phyloP scores from a whole-genome alignment of 495 filamentous ascomycete species.

The Aspergillus nidulans region DNA sequence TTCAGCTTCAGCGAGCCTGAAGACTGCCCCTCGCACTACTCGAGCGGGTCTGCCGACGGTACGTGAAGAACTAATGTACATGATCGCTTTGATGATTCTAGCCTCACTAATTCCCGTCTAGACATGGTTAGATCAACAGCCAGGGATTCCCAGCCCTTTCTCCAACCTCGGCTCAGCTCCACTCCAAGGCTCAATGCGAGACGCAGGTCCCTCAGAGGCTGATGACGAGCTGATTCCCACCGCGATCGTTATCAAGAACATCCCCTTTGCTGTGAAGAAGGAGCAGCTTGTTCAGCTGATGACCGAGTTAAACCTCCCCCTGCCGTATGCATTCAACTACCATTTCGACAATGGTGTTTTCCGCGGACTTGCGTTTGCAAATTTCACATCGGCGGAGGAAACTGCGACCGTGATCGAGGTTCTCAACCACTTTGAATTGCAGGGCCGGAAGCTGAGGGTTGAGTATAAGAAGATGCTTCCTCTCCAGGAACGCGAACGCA shows the following conservation, averaged over 20 bases:
- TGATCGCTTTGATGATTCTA: neutral
- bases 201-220: slow-evolving; percentile 48
- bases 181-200: slow-evolving; percentile 50
- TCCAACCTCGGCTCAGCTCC: slow-evolving; percentile 50
- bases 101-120: slow-evolving; percentile 20
- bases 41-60: slow-evolving; percentile 57
- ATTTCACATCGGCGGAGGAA: slow-evolving; percentile 93
- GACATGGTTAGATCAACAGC: slow-evolving; percentile 60
- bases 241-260: slow-evolving; percentile 99
- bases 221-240: slow-evolving; percentile 93
- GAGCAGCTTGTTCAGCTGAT: slow-evolving; percentile 89
- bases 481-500: slow-evolving; percentile 86
- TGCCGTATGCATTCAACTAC: slow-evolving; percentile 98
- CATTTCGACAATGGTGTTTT: slow-evolving; percentile 99
- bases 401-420: slow-evolving; percentile 84
- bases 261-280: slow-evolving; percentile 97
- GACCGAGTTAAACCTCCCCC: slow-evolving; percentile 83
- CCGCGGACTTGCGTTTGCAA: slow-evolving; percentile 92
- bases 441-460: slow-evolving; percentile 88
- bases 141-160: slow-evolving; percentile 49
- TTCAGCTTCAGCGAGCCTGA: slow-evolving; percentile 53
- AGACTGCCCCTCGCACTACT: slow-evolving; percentile 46
- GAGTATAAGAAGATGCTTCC: slow-evolving; percentile 99
- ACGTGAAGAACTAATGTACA: slow-evolving; percentile 23
- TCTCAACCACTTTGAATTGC: slow-evolving; percentile 92